These are phyloP conservation scores for Prunus salicina DNA, from an alignment of 306 rosid species.

Conservation along the genomic window DNA sequence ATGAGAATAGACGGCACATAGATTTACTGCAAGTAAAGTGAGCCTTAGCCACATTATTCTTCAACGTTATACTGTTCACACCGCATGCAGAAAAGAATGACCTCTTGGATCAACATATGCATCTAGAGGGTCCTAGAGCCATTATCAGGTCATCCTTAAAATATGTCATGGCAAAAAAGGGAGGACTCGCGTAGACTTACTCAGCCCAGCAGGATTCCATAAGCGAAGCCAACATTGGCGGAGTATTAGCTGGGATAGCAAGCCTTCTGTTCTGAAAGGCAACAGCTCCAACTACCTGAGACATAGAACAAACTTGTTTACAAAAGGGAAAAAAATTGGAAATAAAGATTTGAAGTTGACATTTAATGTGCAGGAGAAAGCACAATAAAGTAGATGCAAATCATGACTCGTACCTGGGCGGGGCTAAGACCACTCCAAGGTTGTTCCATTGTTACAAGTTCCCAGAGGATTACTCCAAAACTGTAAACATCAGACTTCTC, in stretches of 20 bases:
- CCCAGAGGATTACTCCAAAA: slow-evolving; percentile 95
- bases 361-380: not conserved
- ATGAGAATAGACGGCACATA: too few relatives aligned
- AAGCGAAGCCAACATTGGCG: slow-evolving; percentile 73
- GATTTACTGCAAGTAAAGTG: too few relatives aligned
- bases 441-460: slow-evolving; percentile 84
- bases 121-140: not conserved
- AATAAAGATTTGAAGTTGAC: not conserved
- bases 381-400: not conserved
- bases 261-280: slow-evolving; percentile 95
- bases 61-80: too few relatives aligned
- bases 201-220: slow-evolving; percentile 97
- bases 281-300: slow-evolving; percentile 95
- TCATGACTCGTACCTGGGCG: slow-evolving; percentile 58
- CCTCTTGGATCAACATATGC: too few relatives aligned
- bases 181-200: slow-evolving; percentile 44
- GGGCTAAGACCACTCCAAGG: slow-evolving; percentile 95
- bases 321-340: not conserved
- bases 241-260: slow-evolving; percentile 61
- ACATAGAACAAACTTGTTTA: slow-evolving; percentile 13
- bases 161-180: not conserved
- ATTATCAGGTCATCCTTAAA: not conserved
- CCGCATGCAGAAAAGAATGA: too few relatives aligned
- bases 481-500: slow-evolving; percentile 98
- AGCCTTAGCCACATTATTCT: too few relatives aligned